phyloP scores from a whole-genome alignment of 305 asterid species.

The Plantago coronopus region DNA sequence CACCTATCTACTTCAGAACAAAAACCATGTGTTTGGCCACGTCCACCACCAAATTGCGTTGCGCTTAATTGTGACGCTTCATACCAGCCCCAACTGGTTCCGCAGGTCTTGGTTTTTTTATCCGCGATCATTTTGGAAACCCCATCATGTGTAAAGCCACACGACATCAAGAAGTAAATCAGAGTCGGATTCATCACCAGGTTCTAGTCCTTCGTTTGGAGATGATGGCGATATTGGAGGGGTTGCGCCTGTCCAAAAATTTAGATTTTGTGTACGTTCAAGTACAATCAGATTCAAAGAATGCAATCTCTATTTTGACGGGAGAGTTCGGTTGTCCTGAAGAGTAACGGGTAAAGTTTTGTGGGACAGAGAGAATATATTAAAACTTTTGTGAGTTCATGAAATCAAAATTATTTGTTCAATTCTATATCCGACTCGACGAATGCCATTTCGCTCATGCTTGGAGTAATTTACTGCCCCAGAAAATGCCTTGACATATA shows the following conservation, averaged over 20 bases:
- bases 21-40: too few relatives aligned
- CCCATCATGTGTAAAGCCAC: neutral
- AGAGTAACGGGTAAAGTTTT: too few relatives aligned
- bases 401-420: too few relatives aligned
- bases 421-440: too few relatives aligned
- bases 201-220: neutral
- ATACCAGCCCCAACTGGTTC: neutral
- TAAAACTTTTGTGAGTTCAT: too few relatives aligned
- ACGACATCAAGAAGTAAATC: neutral
- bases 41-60: too few relatives aligned
- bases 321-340: too few relatives aligned
- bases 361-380: too few relatives aligned
- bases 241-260: neutral
- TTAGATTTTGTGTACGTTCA: neutral
- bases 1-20: too few relatives aligned
- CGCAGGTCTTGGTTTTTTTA: neutral
- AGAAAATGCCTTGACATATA: neutral
- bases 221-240: neutral
- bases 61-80: neutral
- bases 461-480: neutral
- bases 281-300: neutral
- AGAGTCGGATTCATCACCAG: neutral
- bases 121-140: neutral
- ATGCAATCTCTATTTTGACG: neutral
- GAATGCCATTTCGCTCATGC: too few relatives aligned